These are phyloP conservation scores for Backusella westeae DNA, from an alignment of 192 early-diverging fungal species.

Conservation along the genomic window DNA sequence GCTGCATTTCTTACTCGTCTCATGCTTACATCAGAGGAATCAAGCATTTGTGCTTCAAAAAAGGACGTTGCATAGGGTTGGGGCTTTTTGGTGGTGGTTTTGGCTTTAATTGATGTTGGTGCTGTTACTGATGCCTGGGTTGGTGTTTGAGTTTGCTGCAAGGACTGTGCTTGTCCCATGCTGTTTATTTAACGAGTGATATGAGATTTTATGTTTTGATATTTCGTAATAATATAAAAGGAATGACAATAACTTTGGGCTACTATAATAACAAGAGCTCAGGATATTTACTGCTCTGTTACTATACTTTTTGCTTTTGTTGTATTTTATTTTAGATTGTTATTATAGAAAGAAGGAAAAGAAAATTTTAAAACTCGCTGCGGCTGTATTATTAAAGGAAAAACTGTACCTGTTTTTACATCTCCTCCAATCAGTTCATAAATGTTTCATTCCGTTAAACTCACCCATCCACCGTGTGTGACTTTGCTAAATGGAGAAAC, in stretches of 20 bases:
- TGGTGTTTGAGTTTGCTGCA: not conserved
- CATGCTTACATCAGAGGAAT: not conserved
- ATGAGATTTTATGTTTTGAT: not conserved
- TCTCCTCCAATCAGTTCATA: conserved; percentile 1
- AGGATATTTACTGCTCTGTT: not conserved
- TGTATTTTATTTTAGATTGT: not conserved
- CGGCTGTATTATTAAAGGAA: not conserved
- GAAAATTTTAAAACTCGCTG: not conserved
- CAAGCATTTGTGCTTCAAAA: conserved; percentile 1
- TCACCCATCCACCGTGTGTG: not conserved
- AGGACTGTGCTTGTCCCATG: not conserved
- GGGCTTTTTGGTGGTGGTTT: not conserved
- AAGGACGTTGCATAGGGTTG: not conserved
- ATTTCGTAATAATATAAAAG: not conserved
- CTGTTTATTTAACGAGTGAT: not conserved
- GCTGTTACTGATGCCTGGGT: not conserved
- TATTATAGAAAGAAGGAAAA: not conserved
- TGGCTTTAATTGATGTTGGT: not conserved
- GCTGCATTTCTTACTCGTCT: not conserved
- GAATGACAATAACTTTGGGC: not conserved
- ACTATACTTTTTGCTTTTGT: not conserved
- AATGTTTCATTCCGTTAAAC: not conserved
- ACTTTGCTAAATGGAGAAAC: not conserved
- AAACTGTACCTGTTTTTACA: not conserved
- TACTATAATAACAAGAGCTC: not conserved